Evolutionary conservation across 2,329 filamentous ascomycete genomes (phyloP).

Genomic region (Aspergillus arachidicola): DNA sequence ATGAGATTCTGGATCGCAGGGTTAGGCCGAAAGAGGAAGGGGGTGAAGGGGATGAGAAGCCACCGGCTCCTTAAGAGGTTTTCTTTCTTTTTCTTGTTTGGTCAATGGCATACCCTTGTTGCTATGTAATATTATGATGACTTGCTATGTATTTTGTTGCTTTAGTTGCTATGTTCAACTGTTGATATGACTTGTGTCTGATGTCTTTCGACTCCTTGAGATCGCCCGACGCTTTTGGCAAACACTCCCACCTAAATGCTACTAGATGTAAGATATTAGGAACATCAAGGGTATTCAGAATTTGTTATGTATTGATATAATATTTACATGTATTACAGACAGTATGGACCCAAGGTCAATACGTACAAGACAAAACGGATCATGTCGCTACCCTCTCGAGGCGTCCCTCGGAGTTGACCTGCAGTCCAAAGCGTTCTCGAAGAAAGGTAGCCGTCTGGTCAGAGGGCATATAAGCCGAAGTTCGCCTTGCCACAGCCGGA

Average conservation of each 20-base stretch:
- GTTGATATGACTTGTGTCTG: neutral
- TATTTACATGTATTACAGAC: conserved; percentile 12
- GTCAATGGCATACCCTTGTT: conserved; percentile 10
- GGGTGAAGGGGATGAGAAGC: conserved; percentile 26
- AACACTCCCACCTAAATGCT: neutral
- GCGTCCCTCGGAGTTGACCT: conserved; percentile 38
- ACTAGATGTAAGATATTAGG: neutral
- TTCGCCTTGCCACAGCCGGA: conserved; percentile 23
- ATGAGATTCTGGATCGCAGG: conserved; percentile 71
- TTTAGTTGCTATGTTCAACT: neutral
- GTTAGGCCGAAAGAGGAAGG: conserved; percentile 32
- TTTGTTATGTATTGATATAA: neutral
- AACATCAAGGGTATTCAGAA: neutral
- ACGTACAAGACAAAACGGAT: neutral
- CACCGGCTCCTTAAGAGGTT: conserved; percentile 20
- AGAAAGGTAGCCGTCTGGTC: conserved; percentile 41
- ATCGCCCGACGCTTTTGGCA: neutral
- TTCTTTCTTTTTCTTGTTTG: neutral
- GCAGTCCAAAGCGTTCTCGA: conserved; percentile 41
- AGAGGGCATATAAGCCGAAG: conserved; percentile 31
- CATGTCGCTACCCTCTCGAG: conserved; percentile 33
- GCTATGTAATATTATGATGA: conserved; percentile 16
- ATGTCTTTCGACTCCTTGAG: neutral
- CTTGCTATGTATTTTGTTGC: neutral
- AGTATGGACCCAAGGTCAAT: neutral